Evolutionary conservation across 305 asterid species (phyloP), one percentile per base, ranked within the genome.

Genomic region (Fraxinus dipetala): DNA sequence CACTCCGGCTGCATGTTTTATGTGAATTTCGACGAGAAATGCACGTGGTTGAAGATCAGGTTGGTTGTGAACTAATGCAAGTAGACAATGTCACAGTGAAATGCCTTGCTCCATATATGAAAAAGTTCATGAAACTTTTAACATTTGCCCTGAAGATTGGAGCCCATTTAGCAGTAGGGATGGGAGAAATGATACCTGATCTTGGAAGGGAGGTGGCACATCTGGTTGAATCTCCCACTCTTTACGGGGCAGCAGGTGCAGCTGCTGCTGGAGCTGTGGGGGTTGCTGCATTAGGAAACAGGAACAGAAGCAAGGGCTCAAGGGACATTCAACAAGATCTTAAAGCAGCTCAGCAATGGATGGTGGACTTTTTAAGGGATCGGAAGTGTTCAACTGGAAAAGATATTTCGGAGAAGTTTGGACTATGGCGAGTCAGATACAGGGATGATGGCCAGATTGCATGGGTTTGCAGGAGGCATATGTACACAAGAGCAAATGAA

Each of bases 151-250:
- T 95, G 45, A 93, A 95, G 83, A 92, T 95, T 28, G 98, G 98
- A 80, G 98, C 98, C 31, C 98, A 95, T 80, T 84, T 95, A 79
- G 97, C 98, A 75, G 94, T 82, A 76, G 98, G 98, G 11, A 95
- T 95, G 98, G 98, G 98, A 34, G 93, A 89, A 76, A 83, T 95
- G 93, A 95, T 95, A 86, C 98, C 98, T 75, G 98, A 95, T 89
- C 88, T 95, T 22, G 92, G 98, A 73, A 85, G 90, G 86, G 98
- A 90, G 88, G 95, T 95, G 5, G 89, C 94, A 11, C 95, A 91
- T 85, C 86, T 95, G 75, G 79, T 85, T 3, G 88, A 88, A 1
- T 92, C 98, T 80, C 93, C 98, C 10, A 13, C 88, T 35, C 75
- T 90, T 72, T 91, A 90, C 4, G 96, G 97, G 48, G 97, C 92